Conservation (phyloP, 768 basidiomycete genomes). For the Boletus rubroflammeus region DNA sequence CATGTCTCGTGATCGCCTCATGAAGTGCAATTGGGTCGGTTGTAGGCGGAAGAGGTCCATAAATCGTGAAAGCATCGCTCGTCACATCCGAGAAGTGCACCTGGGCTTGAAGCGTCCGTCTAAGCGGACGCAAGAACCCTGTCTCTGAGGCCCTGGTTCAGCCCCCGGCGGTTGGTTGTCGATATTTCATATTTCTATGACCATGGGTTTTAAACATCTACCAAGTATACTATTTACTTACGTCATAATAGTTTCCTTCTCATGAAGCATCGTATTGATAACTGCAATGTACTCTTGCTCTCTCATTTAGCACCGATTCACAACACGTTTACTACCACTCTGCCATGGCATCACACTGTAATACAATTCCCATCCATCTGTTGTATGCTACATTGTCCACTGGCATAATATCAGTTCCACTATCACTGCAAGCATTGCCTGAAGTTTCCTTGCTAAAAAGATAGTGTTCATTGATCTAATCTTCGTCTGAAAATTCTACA, state of each 20-base stretch:
- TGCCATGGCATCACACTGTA: neutral
- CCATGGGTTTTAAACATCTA: neutral
- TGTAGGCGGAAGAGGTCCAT: slow-evolving; percentile 4
- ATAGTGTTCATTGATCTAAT: too few species aligned
- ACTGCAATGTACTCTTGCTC: neutral
- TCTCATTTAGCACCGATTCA: neutral
- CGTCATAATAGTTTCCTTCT: neutral
- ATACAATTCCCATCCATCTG: neutral
- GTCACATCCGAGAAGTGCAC: slow-evolving; percentile 20
- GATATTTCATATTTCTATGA: neutral
- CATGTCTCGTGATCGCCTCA: neutral
- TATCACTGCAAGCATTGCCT: too few species aligned
- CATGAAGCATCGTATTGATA: neutral
- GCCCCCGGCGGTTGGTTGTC: too few species aligned
- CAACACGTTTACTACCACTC: neutral
- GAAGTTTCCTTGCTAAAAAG: too few species aligned
- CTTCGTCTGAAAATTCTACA: too few species aligned
- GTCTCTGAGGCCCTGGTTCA: neutral
- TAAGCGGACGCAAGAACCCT: neutral
- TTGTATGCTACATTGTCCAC: neutral
- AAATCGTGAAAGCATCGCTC: slow-evolving; percentile 21
- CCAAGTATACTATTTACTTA: too few species aligned
- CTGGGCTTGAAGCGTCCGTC: slow-evolving; percentile 4
- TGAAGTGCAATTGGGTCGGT: slow-evolving; percentile 10
- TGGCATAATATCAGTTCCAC: too few species aligned